Base-by-base conservation (phyloP, 1,284 basidiomycete species). In the Pholiota adiposa region DNA sequence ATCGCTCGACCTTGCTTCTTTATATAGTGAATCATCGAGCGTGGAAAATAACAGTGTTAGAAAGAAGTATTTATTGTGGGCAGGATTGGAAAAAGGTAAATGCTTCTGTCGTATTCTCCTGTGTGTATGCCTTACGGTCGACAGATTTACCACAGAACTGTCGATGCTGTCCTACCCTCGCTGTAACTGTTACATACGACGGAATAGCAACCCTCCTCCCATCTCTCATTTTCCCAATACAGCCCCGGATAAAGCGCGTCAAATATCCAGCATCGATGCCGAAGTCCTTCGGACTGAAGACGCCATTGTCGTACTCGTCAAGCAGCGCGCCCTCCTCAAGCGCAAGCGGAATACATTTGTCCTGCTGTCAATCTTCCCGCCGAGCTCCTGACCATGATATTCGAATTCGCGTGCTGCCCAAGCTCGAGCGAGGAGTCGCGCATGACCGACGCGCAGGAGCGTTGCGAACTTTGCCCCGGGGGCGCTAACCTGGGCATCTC, bases 201-300 rank as follows among this genome's bases (percentile, higher is more conserved):
- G 63, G 40, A 56, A 60, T 21, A 62, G 57, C 14, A 46, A 51
- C 29, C 56, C 60, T 19, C 54, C 46, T 25, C 56, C 61, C 49
- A 56, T 51, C 41, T 62, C 55, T n/a, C 49, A 51, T n/a, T 48
- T 58, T 33, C 54, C 36, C 46, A 53, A 55, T 25, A 53, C 29
- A 18, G 29, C 31, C 33, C 34, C 52, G 7, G 55, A 52, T 19
- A 59, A 56, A 29, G 54, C 54, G 16, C 50, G 58, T 34, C 54
- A 56, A 19, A 50, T 60, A 38, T 40, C 55, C 16, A 25, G 19
- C 34, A 62, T 67, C 31, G 66, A 67, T 57, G 53, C 44, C 12
- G 66, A 67, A 49, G 63, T 67, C n/a, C 41, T 54, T 31, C 64
- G 59, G 14, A 56, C 63, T 3, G 64, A 67, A 36, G 61, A 63